phyloP scores from a whole-genome alignment of 345 rosid species.

The Cardiospermum halicacabum region DNA sequence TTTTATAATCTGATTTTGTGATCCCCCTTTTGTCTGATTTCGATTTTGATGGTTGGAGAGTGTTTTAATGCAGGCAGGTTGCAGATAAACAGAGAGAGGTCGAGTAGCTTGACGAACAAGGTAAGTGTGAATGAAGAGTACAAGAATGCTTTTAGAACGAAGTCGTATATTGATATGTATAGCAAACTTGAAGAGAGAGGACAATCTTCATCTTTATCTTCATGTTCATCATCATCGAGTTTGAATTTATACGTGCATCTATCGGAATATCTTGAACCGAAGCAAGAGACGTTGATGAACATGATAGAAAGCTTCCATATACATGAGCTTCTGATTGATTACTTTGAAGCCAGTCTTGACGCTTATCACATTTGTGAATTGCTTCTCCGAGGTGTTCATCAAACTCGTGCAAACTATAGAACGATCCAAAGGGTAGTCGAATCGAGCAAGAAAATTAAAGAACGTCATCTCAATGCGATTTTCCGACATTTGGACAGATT shows the following conservation, averaged over 20 bases:
- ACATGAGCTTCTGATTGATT: constrained; percentile 42
- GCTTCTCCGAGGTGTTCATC: constrained; percentile 55
- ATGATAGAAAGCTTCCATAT: constrained; percentile 30
- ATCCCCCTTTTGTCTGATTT: too few relatives aligned
- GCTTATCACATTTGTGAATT: constrained; percentile 56
- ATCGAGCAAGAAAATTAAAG: constrained; percentile 27
- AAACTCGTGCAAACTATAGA: constrained; percentile 42
- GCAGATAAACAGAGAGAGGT: constrained; percentile 14
- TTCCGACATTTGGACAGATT: constrained; percentile 50
- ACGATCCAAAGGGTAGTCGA: constrained; percentile 49
- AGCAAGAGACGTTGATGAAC: constrained; percentile 39
- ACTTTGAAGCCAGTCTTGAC: constrained; percentile 47
- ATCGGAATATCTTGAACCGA: constrained; percentile 57
- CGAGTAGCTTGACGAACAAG: constrained; percentile 36
- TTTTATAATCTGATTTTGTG: too few relatives aligned
- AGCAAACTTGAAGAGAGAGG: constrained; percentile 42
- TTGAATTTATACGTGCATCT: constrained; percentile 32
- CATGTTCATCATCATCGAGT: constrained; percentile 27
- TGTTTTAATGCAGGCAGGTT: constrained; percentile 32
- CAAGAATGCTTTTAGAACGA: constrained; percentile 75
- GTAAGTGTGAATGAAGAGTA: constrained; percentile 68
- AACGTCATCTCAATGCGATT: constrained; percentile 21
- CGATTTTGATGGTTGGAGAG: constrained; percentile 10
- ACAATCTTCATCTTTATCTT: constrained; percentile 13
- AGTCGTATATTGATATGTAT: constrained; percentile 68